phyloP scores from a whole-genome alignment of 2,329 filamentous ascomycete genomes.

The Coleophoma eucalyptorum region DNA sequence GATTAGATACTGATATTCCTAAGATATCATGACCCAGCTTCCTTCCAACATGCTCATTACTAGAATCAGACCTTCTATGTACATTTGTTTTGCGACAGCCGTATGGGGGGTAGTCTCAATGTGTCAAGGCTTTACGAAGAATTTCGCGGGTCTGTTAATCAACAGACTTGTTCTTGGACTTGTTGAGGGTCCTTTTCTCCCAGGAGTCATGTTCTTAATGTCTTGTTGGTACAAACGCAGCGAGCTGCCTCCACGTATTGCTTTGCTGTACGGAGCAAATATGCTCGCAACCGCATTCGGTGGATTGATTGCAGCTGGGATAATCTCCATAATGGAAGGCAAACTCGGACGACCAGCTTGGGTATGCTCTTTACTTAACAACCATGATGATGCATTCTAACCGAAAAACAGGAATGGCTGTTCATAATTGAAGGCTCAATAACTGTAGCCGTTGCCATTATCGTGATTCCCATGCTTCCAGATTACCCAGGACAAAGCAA shows the following conservation, averaged over 20 bases:
- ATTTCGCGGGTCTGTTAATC: slow-evolving; percentile 12
- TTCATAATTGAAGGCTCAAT: slow-evolving; percentile 39
- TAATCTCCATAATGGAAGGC: slow-evolving; percentile 29
- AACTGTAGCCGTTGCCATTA: slow-evolving; percentile 30
- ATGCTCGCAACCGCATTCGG: slow-evolving; percentile 32
- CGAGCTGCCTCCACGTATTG: slow-evolving; percentile 39
- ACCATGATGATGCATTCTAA: too few relatives aligned
- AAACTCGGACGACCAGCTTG: slow-evolving; percentile 30
- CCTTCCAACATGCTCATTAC: slow-evolving; percentile 42
- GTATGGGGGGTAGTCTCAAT: slow-evolving; percentile 19
- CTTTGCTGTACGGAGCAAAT: slow-evolving; percentile 19
- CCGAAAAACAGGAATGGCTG: slow-evolving; percentile 40
- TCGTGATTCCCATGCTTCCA: slow-evolving; percentile 33
- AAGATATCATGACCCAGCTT: slow-evolving; percentile 41
- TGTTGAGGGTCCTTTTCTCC: slow-evolving; percentile 16
- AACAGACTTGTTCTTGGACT: slow-evolving; percentile 16
- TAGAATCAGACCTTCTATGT: slow-evolving; percentile 35
- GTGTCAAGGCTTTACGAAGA: slow-evolving; percentile 15
- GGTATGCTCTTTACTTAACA: slow-evolving; percentile 6
- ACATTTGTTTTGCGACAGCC: slow-evolving; percentile 32
- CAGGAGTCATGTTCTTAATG: slow-evolving; percentile 31
- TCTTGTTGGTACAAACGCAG: slow-evolving; percentile 37
- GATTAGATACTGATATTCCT: background rate
- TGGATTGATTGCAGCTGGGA: slow-evolving; percentile 30
- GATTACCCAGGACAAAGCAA: slow-evolving; percentile 37